phyloP scores from a whole-genome alignment of 169 alveolate species.

The Babesia sp. region DNA sequence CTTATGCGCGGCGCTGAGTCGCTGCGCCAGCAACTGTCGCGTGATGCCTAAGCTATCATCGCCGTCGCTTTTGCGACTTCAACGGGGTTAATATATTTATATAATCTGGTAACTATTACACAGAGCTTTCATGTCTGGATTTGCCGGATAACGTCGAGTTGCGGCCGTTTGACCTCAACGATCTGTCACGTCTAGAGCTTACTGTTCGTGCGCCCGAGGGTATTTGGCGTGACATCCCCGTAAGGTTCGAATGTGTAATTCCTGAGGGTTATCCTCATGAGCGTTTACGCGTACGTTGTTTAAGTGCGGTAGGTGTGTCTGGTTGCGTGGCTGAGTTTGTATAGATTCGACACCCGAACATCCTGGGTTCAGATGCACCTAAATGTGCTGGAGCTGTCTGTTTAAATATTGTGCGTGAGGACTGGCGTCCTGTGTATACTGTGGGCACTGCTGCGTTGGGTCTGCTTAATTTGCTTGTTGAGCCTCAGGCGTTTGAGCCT shows the following conservation, averaged over 20 bases:
- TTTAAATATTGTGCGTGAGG: constrained; percentile 88
- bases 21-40: constrained; percentile 21
- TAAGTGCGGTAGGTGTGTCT: constrained; percentile 29
- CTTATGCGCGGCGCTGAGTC: constrained; percentile 49
- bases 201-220: constrained; percentile 47
- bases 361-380: constrained; percentile 55
- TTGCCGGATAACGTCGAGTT: constrained; percentile 45
- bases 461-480: constrained; percentile 75
- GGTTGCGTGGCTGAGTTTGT: not conserved
- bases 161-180: constrained; percentile 51
- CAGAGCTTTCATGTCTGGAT: constrained; percentile 43
- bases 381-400: constrained; percentile 87
- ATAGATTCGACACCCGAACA: constrained; percentile 52
- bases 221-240: constrained; percentile 40
- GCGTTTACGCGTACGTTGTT: constrained; percentile 40
- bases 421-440: constrained; percentile 90
- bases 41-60: constrained; percentile 15
- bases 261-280: constrained; percentile 61
- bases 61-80: constrained; percentile 41
- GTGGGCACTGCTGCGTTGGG: constrained; percentile 85
- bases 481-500: constrained; percentile 57
- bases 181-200: constrained; percentile 41
- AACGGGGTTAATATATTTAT: constrained; percentile 19
- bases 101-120: not conserved
- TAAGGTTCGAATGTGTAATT: constrained; percentile 23